Conservation (phyloP, 345 rosid genomes). For the Physaria fendleri region DNA sequence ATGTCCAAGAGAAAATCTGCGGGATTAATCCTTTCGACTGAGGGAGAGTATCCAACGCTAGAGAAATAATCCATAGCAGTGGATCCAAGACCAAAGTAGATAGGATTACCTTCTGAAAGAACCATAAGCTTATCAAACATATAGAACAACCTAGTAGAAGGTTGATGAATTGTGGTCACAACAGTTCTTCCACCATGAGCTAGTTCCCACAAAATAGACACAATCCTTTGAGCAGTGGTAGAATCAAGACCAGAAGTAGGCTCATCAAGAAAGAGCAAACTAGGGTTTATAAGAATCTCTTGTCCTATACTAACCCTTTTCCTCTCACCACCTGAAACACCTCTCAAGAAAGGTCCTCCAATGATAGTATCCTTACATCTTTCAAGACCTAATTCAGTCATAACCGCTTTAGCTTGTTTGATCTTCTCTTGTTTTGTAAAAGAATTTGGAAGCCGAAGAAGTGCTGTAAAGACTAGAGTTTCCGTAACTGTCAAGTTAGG, state of each 20-base stretch:
- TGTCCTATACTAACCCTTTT: constrained; percentile 91
- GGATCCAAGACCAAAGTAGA: constrained; percentile 49
- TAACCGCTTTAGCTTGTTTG: constrained; percentile 61
- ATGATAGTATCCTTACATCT: constrained; percentile 63
- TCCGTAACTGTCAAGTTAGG: constrained; percentile 58
- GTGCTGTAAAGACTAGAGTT: constrained; percentile 69
- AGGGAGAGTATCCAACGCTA: constrained; percentile 54
- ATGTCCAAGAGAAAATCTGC: constrained; percentile 94
- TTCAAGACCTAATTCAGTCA: constrained; percentile 57
- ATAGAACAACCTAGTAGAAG: constrained; percentile 72
- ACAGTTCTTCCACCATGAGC: constrained; percentile 80
- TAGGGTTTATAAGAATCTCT: constrained; percentile 89
- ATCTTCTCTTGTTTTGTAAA: constrained; percentile 49
- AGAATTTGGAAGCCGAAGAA: constrained; percentile 64
- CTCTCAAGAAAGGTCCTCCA: constrained; percentile 75
- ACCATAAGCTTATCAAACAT: constrained; percentile 85
- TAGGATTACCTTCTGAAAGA: constrained; percentile 69
- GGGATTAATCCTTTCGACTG: constrained; percentile 51
- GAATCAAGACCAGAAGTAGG: constrained; percentile 97
- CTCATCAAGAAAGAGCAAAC: constrained; percentile 79
- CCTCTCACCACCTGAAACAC: constrained; percentile 85
- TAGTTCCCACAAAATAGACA: constrained; percentile 49
- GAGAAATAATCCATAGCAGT: constrained; percentile 71
- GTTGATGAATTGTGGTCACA: constrained; percentile 83
- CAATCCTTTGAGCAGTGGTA: constrained; percentile 73